A percentile compares a stretch with the other conserved stretches of the same genome.
Conservation (phyloP, 345 rosid species). For the Salix purpurea region DNA sequence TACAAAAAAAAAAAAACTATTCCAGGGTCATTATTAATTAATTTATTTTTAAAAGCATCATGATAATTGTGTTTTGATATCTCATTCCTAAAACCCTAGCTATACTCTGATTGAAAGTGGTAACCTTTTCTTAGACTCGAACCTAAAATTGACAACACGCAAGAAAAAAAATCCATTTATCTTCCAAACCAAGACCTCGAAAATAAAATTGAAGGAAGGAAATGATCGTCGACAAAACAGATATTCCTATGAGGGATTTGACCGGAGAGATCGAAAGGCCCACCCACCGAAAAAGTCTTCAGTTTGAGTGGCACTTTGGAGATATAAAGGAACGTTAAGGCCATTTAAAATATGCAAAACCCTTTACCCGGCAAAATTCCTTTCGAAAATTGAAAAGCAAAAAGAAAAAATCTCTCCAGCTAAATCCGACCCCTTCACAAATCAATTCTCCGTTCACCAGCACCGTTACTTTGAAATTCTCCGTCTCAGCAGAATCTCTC, state of each 20-base stretch:
- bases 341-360: background rate
- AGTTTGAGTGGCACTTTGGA: background rate
- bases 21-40: too few species aligned
- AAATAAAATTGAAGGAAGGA: background rate
- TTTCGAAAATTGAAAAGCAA: background rate
- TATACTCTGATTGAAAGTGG: too few species aligned
- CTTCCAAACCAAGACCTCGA: too few species aligned
- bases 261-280: background rate
- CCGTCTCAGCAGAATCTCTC: conserved; percentile 49
- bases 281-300: background rate
- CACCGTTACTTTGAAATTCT: conserved; percentile 27
- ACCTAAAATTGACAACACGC: too few species aligned
- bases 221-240: background rate
- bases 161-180: too few species aligned
- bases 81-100: too few species aligned
- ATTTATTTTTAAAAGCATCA: too few species aligned
- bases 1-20: too few species aligned
- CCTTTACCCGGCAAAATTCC: conserved; percentile 8
- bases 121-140: too few species aligned
- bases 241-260: background rate
- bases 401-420: conserved; percentile 3
- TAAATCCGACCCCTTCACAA: conserved; percentile 5
- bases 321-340: background rate
- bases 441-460: background rate
- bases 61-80: too few species aligned